Conservation (phyloP, 148 eudicot species). For the Pharnaceum exiguum region DNA sequence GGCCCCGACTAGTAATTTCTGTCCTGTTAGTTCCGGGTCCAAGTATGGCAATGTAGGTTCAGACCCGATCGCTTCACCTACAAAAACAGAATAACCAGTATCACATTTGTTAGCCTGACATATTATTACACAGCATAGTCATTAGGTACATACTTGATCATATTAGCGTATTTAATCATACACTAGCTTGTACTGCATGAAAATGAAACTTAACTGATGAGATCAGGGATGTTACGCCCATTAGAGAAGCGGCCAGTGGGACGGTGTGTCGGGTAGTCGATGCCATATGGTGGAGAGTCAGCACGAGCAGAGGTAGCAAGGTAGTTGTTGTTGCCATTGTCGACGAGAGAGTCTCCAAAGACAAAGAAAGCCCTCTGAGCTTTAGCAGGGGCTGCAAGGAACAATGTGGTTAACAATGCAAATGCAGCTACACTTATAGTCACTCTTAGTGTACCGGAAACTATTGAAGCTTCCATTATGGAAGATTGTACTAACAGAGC, state of each 20-base stretch:
- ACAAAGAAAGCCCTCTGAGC: conserved; percentile 57
- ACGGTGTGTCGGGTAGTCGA: conserved; percentile 52
- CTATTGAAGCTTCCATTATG: conserved; percentile 2
- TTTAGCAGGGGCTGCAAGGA: background rate
- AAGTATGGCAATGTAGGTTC: conserved; percentile 67
- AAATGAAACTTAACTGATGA: conserved; percentile 50
- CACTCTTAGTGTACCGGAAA: conserved; percentile 6
- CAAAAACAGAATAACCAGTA: background rate
- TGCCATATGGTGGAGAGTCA: conserved; percentile 67
- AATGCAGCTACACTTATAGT: too few species aligned
- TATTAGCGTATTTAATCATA: background rate
- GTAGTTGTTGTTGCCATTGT: conserved; percentile 66
- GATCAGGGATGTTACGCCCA: conserved; percentile 62
- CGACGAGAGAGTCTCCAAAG: conserved; percentile 71
- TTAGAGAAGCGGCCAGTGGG: conserved; percentile 74
- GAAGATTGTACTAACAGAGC: background rate
- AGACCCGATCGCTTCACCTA: conserved; percentile 54
- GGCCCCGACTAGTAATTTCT: conserved; percentile 55
- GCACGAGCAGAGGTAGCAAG: conserved; percentile 67
- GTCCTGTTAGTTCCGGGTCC: conserved; percentile 44
- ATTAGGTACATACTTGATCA: too few species aligned
- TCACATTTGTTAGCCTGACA: background rate
- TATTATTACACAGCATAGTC: too few species aligned
- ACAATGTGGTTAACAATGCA: background rate
- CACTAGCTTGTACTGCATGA: background rate